Percentiles rank a stretch among this genome's conserved stretches.
Conservation (phyloP, 148 eudicot genomes). For the Arctostaphylos glauca region DNA sequence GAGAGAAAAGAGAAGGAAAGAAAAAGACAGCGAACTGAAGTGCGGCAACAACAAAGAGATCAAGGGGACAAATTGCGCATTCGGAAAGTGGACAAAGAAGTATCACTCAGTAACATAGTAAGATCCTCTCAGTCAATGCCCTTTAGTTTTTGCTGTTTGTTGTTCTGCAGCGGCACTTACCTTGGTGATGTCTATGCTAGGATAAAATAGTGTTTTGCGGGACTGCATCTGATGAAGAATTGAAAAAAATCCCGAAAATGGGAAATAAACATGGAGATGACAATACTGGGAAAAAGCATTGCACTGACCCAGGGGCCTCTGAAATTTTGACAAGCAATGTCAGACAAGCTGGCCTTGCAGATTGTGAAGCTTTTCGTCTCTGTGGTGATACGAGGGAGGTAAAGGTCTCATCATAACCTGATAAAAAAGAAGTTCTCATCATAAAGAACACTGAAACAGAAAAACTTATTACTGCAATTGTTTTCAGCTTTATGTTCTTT, state of each 20-base stretch:
- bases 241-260: conserved; percentile 22
- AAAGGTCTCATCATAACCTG: background rate
- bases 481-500: background rate
- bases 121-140: conserved; percentile 9
- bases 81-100: conserved; percentile 47
- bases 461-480: background rate
- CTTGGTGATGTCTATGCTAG: conserved; percentile 29
- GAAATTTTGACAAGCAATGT: conserved; percentile 26
- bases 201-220: conserved; percentile 32
- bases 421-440: background rate
- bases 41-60: conserved; percentile 47
- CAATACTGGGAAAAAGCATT: conserved; percentile 25
- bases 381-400: conserved; percentile 44
- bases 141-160: background rate
- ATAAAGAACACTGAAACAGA: background rate
- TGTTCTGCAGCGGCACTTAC: conserved; percentile 23
- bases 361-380: conserved; percentile 31
- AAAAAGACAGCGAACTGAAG: conserved; percentile 67
- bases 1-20: conserved; percentile 72
- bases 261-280: conserved; percentile 30
- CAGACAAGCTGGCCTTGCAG: conserved; percentile 22
- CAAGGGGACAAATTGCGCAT: conserved; percentile 50
- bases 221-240: conserved; percentile 30
- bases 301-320: conserved; percentile 21
- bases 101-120: conserved; percentile 35